Conservation (phyloP, 2,329 filamentous ascomycete species). For the Pseudogymnoascus verrucosus region DNA sequence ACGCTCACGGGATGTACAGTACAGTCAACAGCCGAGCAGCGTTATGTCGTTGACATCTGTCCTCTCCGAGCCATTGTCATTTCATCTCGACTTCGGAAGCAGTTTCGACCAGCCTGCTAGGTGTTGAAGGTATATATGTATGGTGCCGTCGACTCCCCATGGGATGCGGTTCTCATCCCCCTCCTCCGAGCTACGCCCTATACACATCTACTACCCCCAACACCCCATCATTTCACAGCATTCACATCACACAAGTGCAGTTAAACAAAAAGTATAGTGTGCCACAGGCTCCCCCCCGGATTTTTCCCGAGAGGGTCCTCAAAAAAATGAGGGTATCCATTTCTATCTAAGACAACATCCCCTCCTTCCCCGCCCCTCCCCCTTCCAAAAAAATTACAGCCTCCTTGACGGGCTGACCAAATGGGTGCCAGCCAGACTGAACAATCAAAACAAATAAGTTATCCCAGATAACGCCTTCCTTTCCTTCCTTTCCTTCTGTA, state of each 20-base stretch:
- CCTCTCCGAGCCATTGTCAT: too few relatives aligned
- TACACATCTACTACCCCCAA: too few relatives aligned
- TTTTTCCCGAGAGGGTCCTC: not conserved
- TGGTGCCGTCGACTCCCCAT: too few relatives aligned
- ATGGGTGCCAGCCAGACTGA: not conserved
- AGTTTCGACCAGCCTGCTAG: too few relatives aligned
- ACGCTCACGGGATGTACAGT: too few relatives aligned
- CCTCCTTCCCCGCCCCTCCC: not conserved
- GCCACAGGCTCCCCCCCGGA: not conserved
- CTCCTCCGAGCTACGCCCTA: too few relatives aligned
- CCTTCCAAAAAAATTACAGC: not conserved
- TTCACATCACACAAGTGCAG: not conserved
- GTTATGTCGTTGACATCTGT: too few relatives aligned
- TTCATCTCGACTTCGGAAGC: too few relatives aligned
- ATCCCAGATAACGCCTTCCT: conserved; percentile 1
- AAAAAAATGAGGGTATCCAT: conserved; percentile 4
- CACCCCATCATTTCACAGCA: not conserved
- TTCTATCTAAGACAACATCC: not conserved
- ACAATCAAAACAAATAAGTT: not conserved
- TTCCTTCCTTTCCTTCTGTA: not conserved
- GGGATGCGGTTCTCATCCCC: too few relatives aligned
- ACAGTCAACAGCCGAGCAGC: too few relatives aligned
- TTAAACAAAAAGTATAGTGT: not conserved
- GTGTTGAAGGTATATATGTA: too few relatives aligned
- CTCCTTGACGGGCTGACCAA: not conserved